A percentile compares a stretch with the other conserved stretches of the same genome.
These are phyloP conservation scores for Tieghemostelium lacteum DNA, from an alignment of 78 protist species.

Conservation along the genomic window DNA sequence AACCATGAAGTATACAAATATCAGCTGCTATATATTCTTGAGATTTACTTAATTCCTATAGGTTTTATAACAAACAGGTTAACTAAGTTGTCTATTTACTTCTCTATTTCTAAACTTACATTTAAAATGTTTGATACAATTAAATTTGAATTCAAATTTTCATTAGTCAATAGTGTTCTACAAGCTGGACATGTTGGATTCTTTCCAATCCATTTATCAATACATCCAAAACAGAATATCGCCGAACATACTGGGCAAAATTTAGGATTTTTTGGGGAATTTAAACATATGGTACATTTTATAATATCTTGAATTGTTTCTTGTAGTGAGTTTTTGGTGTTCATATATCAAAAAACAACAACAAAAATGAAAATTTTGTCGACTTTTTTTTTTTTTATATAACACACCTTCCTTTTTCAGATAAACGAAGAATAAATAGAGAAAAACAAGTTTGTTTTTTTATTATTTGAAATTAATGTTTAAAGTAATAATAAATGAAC, in stretches of 20 bases:
- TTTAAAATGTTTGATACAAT: conserved; percentile 63
- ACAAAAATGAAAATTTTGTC: too few species aligned
- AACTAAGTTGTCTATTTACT: neutral
- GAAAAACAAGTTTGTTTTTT: too few species aligned
- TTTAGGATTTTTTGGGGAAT: conserved; percentile 51
- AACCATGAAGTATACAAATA: conserved; percentile 49
- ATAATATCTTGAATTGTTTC: conserved; percentile 73
- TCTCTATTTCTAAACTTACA: conserved; percentile 17
- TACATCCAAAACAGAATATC: conserved; percentile 58
- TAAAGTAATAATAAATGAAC: too few species aligned
- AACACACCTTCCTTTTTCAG: too few species aligned
- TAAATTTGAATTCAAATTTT: conserved; percentile 57
- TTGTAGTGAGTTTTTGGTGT: too few species aligned
- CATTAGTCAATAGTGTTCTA: conserved; percentile 9
- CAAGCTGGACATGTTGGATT: conserved; percentile 78
- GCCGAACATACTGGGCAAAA: conserved; percentile 64
- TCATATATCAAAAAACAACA: too few species aligned
- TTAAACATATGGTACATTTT: conserved; percentile 70
- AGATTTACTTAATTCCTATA: conserved; percentile 48
- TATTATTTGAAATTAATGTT: too few species aligned
- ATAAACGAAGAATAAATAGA: too few species aligned
- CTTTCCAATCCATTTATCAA: conserved; percentile 30
- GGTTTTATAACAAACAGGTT: neutral
- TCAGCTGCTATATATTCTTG: conserved; percentile 41
- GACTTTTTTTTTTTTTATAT: too few species aligned